Evolutionary conservation across 805 yeast genomes (phyloP).

Genomic region (Metschnikowia cubensis): DNA sequence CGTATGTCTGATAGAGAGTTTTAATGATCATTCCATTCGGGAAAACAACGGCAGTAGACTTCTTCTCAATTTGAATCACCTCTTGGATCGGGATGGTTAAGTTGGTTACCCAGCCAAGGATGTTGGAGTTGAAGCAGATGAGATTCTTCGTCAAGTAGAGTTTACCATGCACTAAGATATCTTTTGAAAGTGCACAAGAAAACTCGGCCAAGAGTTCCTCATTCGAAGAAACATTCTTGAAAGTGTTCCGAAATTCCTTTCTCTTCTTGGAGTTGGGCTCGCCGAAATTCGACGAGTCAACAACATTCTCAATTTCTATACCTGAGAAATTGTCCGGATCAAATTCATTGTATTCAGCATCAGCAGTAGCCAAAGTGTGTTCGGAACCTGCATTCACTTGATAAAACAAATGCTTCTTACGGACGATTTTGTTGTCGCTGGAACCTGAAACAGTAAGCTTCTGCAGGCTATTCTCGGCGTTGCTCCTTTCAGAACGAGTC

Average conservation of each 20-base stretch:
- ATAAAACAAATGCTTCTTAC: slow-evolving; percentile 19
- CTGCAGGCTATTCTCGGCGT: slow-evolving; percentile 10
- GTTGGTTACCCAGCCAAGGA: slow-evolving; percentile 64
- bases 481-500: slow-evolving; percentile 2
- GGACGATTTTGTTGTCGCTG: slow-evolving; percentile 20
- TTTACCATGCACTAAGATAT: slow-evolving; percentile 64
- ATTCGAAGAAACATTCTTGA: slow-evolving; percentile 46
- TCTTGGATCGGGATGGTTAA: slow-evolving; percentile 55
- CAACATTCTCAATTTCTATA: slow-evolving; percentile 8
- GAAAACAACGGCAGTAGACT: slow-evolving; percentile 60
- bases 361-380: slow-evolving; percentile 11
- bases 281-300: slow-evolving; percentile 7
- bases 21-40: slow-evolving; percentile 66
- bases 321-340: slow-evolving; percentile 16
- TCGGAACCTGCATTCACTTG: slow-evolving; percentile 12
- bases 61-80: slow-evolving; percentile 60
- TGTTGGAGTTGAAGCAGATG: slow-evolving; percentile 62
- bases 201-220: slow-evolving; percentile 60
- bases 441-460: slow-evolving; percentile 18
- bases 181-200: slow-evolving; percentile 63
- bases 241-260: slow-evolving; percentile 55
- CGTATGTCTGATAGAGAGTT: slow-evolving; percentile 58
- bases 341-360: slow-evolving; percentile 14
- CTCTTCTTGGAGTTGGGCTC: slow-evolving; percentile 41
- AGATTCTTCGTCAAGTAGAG: slow-evolving; percentile 53